Percentiles rank a stretch among this genome's conserved stretches.
Conservation (phyloP, 768 basidiomycete species). For the Amanita jacksonii region DNA sequence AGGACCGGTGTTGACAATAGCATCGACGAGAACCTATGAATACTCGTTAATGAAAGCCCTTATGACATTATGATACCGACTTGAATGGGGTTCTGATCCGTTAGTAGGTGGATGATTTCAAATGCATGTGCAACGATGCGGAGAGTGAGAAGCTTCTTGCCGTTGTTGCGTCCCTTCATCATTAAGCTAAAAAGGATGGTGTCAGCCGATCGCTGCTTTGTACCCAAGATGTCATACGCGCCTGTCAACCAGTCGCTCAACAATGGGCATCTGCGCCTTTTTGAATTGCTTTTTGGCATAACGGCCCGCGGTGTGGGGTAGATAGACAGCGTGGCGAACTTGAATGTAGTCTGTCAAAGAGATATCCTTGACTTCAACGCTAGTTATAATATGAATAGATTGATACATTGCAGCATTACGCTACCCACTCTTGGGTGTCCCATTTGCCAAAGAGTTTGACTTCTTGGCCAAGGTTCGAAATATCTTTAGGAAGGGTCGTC, state of each 20-base stretch:
- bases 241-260: constrained; percentile 98
- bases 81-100: constrained; percentile 99
- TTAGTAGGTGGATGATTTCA: constrained; percentile 99
- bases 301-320: constrained; percentile 98
- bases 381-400: constrained; percentile 19
- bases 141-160: constrained; percentile 97
- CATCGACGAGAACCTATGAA: constrained; percentile 83
- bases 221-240: constrained; percentile 24
- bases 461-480: constrained; percentile 73
- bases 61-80: constrained; percentile 30
- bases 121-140: constrained; percentile 99
- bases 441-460: constrained; percentile 99
- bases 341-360: constrained; percentile 99
- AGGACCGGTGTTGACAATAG: constrained; percentile 98
- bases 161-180: constrained; percentile 99
- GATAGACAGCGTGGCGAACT: constrained; percentile 93
- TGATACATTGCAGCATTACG: constrained; percentile 5
- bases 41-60: constrained; percentile 3
- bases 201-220: not conserved
- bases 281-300: constrained; percentile 99
- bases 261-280: constrained; percentile 99
- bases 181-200: constrained; percentile 56
- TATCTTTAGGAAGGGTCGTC: constrained; percentile 72
- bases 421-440: constrained; percentile 91
- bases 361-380: constrained; percentile 99